These are phyloP conservation scores for Aquanectria penicillioides DNA, from an alignment of 2,329 filamentous ascomycete genomes.

Conservation along the genomic window DNA sequence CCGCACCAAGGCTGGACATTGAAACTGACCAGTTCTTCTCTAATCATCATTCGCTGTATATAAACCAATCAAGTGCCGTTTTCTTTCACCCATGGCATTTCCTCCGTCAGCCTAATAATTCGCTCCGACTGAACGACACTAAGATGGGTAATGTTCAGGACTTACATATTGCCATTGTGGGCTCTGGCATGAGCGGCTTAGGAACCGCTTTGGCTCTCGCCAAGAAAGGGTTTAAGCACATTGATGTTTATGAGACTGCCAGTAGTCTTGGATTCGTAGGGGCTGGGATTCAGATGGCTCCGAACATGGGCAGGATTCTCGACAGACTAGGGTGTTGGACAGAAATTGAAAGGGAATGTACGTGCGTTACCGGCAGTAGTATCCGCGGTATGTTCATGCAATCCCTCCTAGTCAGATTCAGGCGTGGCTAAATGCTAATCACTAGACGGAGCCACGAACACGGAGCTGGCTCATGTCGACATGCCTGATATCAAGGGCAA, in stretches of 20 bases:
- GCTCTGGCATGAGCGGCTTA: slow-evolving; percentile 52
- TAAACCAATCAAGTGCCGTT: too few species aligned
- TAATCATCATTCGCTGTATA: not conserved
- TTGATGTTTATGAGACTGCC: slow-evolving; percentile 41
- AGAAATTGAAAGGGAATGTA: slow-evolving; percentile 57
- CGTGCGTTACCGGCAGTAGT: slow-evolving; percentile 42
- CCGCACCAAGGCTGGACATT: not conserved
- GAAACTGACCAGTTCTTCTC: not conserved
- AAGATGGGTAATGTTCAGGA: slow-evolving; percentile 32
- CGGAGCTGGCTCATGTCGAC: slow-evolving; percentile 76
- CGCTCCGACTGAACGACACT: not conserved
- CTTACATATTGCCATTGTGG: slow-evolving; percentile 37
- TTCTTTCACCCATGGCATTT: too few species aligned
- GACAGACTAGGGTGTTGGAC: slow-evolving; percentile 78
- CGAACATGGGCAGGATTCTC: slow-evolving; percentile 82
- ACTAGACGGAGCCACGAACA: slow-evolving; percentile 73
- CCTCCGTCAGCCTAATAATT: too few species aligned
- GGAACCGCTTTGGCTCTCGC: slow-evolving; percentile 51
- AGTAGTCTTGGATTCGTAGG: slow-evolving; percentile 62
- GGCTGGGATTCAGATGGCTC: slow-evolving; percentile 85
- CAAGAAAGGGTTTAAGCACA: slow-evolving; percentile 39
- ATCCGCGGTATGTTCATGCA: slow-evolving; percentile 39
- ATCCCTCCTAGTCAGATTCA: not conserved
- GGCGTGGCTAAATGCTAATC: not conserved
- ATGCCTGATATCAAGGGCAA: slow-evolving; percentile 73